These are phyloP conservation scores for Calcarisporium arbuscula DNA, from an alignment of 2,329 filamentous ascomycete genomes.

Conservation along the genomic window DNA sequence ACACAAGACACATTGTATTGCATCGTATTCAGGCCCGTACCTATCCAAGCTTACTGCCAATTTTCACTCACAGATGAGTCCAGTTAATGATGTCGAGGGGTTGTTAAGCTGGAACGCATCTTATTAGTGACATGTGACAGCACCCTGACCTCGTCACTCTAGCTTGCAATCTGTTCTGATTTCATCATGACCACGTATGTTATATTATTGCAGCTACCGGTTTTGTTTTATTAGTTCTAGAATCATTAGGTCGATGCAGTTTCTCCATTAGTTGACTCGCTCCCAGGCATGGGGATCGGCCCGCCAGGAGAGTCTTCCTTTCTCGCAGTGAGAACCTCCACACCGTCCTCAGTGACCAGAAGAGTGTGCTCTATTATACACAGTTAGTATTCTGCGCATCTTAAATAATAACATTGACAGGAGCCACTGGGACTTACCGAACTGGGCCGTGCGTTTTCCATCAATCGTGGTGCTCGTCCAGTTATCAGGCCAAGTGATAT, in stretches of 20 bases:
- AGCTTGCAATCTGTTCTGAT: no score
- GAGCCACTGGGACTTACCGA: constrained; percentile 57
- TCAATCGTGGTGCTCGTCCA: constrained; percentile 96
- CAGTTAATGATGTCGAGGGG: no score
- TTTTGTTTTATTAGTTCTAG: constrained; percentile 1
- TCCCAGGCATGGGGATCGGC: constrained; percentile 51
- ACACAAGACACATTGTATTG: no score
- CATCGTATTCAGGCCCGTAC: no score
- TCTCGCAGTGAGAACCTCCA: constrained; percentile 74
- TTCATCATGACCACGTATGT: no score
- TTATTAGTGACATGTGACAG: no score
- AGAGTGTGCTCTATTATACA: constrained; percentile 63
- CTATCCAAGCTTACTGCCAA: no score
- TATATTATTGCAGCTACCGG: no score
- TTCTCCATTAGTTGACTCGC: constrained; percentile 11
- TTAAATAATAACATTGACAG: no score
- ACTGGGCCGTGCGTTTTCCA: constrained; percentile 85
- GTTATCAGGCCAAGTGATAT: constrained; percentile 97
- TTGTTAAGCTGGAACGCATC: no score
- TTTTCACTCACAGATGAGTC: no score
- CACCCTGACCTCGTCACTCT: no score
- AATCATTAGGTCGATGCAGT: neutral
- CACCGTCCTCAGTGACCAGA: constrained; percentile 74
- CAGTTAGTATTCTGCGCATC: constrained; percentile 15
- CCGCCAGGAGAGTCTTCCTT: constrained; percentile 69